Evolutionary conservation across 78 protist species (phyloP), one percentile per base, ranked within the genome.

Genomic region (Isochrysis galbana): DNA sequence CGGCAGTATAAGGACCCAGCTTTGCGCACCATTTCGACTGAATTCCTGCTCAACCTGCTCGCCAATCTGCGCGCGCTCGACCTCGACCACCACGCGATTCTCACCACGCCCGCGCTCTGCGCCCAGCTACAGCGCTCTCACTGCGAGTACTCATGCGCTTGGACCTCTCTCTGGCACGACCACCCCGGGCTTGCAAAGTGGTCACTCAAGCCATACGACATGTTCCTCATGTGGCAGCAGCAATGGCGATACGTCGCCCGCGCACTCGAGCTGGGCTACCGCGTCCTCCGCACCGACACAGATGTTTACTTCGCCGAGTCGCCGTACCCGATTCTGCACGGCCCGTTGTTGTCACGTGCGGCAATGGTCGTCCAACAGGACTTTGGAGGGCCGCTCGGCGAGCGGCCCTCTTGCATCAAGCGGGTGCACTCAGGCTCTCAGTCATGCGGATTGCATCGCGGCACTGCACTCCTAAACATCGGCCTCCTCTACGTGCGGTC

Each of bases 201-300:
- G 84, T 41, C n/a, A 25, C 46, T 77, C 47, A 4, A 21, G 46
- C 84, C 84, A 29, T 36, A 41, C 80, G 80, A 70, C 41, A 70
- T 70, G 80, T 70, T 70, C 80, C 80, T 70, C 80, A 70, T 70
- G 39, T 70, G 80, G 80, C n/a, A 5, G 80, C 80, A 70, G 80
- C 80, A 70, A 41, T 70, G 80, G 80, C 80, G 41, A 21, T 70
- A 70, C 80, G 22, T 70, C 80, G 34, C 80, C 32, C 29, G 29
- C 17, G 80, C 80, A 41, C 36, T 70, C n/a, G 41, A n/a, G 41
- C 80, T 2, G 1, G 80, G 80, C 39, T 70, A 70, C 80, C 10
- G 39, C 80, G 41, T 70, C 10, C 2, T 70, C n/a, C 80, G 80
- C 51, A 21, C 80, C 80, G 80, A 70, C 41, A 70, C 80, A 17